These are phyloP conservation scores for Hanseniaspora occidentalis DNA, from an alignment of 805 yeast species.

Conservation along the genomic window DNA sequence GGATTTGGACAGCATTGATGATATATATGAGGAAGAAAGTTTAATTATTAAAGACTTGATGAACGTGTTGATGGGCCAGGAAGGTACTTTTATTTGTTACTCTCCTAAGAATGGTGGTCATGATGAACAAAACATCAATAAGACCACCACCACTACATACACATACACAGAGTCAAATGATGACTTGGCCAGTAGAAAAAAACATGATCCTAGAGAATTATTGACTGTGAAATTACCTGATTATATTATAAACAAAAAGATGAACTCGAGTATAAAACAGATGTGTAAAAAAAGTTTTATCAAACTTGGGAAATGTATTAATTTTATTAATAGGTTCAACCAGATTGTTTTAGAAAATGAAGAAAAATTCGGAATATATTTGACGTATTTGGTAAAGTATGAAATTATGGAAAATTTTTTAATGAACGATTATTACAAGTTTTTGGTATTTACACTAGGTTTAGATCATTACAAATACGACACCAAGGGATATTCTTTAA, in stretches of 20 bases:
- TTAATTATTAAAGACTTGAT: constrained; percentile 59
- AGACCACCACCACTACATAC: no score
- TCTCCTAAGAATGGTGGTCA: no score
- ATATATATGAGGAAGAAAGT: constrained; percentile 54
- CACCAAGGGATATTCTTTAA: constrained; percentile 43
- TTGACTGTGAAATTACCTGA: constrained; percentile 46
- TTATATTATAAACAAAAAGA: constrained; percentile 52
- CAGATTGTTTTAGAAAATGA: constrained; percentile 14
- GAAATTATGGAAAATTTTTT: constrained; percentile 38
- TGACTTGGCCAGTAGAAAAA: no score
- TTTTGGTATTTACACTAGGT: constrained; percentile 21
- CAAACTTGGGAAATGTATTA: constrained; percentile 48
- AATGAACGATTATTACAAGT: constrained; percentile 23
- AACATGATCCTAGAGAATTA: constrained; percentile 30
- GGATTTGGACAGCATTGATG: constrained; percentile 35
- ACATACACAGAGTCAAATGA: no score
- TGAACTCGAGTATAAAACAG: constrained; percentile 57
- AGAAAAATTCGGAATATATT: constrained; percentile 51
- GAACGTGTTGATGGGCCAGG: constrained; percentile 54
- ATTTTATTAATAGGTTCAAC: constrained; percentile 11
- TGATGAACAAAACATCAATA: no score
- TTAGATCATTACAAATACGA: constrained; percentile 43
- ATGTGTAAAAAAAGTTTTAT: constrained; percentile 52
- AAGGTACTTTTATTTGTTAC: constrained; percentile 67
- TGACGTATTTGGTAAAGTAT: constrained; percentile 29